Evolutionary conservation across 208 protist species (phyloP).

Genomic region (Naegleria gruberi): DNA sequence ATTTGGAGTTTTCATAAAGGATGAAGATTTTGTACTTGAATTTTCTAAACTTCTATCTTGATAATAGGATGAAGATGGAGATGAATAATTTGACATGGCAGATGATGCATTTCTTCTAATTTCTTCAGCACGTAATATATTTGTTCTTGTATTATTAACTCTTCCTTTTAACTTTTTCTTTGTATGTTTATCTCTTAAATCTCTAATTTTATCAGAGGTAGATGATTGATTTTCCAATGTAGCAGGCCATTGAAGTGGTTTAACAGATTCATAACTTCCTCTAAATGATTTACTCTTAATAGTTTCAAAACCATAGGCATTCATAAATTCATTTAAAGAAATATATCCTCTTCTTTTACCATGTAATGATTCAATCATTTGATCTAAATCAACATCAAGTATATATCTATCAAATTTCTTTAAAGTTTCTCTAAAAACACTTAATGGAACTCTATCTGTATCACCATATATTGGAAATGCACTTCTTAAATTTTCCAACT

Average conservation of each 20-base stretch:
- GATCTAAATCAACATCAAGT: background rate
- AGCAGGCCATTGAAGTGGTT: background rate
- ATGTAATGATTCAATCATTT: background rate
- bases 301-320: background rate
- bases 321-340: background rate
- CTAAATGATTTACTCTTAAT: background rate
- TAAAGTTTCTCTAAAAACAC: background rate
- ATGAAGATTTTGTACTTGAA: background rate
- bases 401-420: constrained; percentile 17
- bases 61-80: background rate
- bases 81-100: background rate
- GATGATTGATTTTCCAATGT: background rate
- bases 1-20: background rate
- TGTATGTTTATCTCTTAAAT: background rate
- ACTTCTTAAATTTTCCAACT: background rate
- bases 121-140: background rate
- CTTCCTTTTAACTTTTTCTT: background rate
- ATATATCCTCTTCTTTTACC: background rate
- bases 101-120: background rate
- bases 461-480: background rate
- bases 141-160: background rate
- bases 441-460: background rate
- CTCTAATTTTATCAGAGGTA: background rate
- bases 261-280: background rate
- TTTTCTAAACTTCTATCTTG: background rate